Conservation (phyloP, 139 green algal genomes). For the Coelastrella sp. region DNA sequence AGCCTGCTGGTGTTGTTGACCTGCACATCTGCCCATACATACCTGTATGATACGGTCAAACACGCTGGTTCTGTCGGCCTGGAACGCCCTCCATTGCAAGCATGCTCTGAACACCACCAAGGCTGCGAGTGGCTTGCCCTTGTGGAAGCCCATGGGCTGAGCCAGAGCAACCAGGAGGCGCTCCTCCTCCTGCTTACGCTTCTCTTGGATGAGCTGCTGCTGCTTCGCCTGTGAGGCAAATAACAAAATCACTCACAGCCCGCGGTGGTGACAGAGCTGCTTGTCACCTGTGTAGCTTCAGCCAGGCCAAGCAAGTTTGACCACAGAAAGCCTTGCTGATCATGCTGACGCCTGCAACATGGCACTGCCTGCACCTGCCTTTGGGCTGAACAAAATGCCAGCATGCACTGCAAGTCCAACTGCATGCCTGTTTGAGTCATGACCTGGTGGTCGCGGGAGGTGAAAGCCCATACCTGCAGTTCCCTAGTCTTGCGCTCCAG, state of each 20-base stretch:
- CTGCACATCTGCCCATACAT: background rate
- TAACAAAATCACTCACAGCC: background rate
- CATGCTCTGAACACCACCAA: conserved; percentile 87
- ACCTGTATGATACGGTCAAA: conserved; percentile 97
- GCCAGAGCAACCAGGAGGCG: conserved; percentile 77
- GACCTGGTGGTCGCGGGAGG: background rate
- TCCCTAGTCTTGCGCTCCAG: conserved; percentile 83
- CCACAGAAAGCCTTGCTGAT: too few relatives aligned
- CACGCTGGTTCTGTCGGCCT: conserved; percentile 93
- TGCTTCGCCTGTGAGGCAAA: conserved; percentile 73
- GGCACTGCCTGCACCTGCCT: too few relatives aligned
- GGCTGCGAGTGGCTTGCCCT: conserved; percentile 87
- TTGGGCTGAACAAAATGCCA: too few relatives aligned
- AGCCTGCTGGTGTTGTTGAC: background rate
- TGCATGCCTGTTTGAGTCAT: background rate
- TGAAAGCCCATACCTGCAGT: conserved; percentile 55
- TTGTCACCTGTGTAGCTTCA: background rate
- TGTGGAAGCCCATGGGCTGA: conserved; percentile 85
- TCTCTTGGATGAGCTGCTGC: conserved; percentile 89
- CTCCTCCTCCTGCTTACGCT: conserved; percentile 90
- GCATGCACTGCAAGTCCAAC: too few relatives aligned
- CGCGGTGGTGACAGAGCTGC: background rate
- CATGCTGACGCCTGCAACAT: too few relatives aligned
- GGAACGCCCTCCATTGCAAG: conserved; percentile 74
- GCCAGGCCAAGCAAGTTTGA: too few relatives aligned